Base-by-base conservation (phyloP, 495 filamentous ascomycete species). In the Tuber umbilicatum region DNA sequence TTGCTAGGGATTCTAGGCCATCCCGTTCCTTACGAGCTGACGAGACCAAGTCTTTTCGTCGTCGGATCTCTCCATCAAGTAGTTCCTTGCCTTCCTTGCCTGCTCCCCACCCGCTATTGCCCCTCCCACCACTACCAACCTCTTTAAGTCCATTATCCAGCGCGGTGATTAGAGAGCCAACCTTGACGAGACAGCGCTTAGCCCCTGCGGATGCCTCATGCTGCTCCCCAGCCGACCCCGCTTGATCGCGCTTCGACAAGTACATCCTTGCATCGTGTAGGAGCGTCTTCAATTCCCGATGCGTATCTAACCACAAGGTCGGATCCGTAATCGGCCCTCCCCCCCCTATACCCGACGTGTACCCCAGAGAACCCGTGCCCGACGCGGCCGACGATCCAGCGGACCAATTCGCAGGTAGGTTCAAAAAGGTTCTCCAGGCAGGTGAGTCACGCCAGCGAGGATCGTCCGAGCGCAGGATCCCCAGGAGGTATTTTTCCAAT, bases 381-480 rank as follows among this genome's bases (percentile, higher is more conserved):
- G 85, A 85, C 71, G 81, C 83, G 3, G 85, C 85, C 39, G 84
- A 83, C 70, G 86, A 84, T 16, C 82, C 82, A 23, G 85, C 83
- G 17, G 85, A 85, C 76, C 84, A 87, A 42, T 75, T 79, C 21
- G 83, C 80, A 19, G 93, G 94, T 0, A 98, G 87, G 76, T 92
- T 94, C 42, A 99, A 85, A 81, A 99, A 99, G 1, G 90, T 86
- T 47, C 93, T 88, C 93, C 94, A 99, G 43, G 89, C 91, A 37
- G 88, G 85, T 3, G 91, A 92, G 81, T 89, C 90, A n/a, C 94
- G 89, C 95, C 95, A 99, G 68, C 92, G 87, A 5, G 88, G 83
- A 79, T 98, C 94, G 10, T 89, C 87, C 19, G 87, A 83, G 73
- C 90, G 88, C 74, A 94, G 93, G 77, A 98, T 93, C 43, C 90